Base-by-base conservation (phyloP, 805 yeast genomes). In the Candida methanosorbosa region DNA sequence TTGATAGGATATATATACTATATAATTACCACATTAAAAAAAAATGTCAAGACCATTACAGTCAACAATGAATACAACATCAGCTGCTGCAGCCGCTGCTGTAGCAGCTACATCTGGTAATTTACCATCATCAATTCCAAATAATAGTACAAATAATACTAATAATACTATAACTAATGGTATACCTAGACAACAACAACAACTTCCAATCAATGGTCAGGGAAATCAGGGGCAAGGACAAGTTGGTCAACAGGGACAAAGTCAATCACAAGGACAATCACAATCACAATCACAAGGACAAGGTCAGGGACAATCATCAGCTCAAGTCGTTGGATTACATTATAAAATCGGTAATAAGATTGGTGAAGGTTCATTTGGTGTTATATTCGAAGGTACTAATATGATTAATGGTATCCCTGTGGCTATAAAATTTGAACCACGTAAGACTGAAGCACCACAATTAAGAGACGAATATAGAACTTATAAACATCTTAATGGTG, bases 301-400 rank as follows among this genome's bases (percentile, higher is more conserved):
- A 18, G 9, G 18, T 9, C 32, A 48, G 4, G 34, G 48, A 9
- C 37, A 42, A 3, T 39, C 48, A 15, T 59, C 66, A 38, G 68
- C 76, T 28, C 76, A 75, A 56, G 75, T 81, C 27, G 96, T 92
- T 30, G 98, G 98, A 18, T 78, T 90, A 41, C 98, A 92, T 66
- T 92, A 88, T 63, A 82, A 87, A 48, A 92, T 92, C 38, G 98
- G 97, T 39, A 90, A 88, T 59, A 92, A 92, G 64, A 88, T 92
- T 41, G 98, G 98, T 38, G 97, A 92, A 62, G 98, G 98, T 29
- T 90, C 97, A 4, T 92, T 92, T 59, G 98, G 98, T 37, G 95
- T 92, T 35, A 81, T 92, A 39, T 92, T 92, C 56, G 97, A 92
- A 64, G 98, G 98, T 42, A 75, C 85, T 29, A 90, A 92, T 57